Conservation (phyloP, 106 monocot genomes). For the Vanilla planifolia region DNA sequence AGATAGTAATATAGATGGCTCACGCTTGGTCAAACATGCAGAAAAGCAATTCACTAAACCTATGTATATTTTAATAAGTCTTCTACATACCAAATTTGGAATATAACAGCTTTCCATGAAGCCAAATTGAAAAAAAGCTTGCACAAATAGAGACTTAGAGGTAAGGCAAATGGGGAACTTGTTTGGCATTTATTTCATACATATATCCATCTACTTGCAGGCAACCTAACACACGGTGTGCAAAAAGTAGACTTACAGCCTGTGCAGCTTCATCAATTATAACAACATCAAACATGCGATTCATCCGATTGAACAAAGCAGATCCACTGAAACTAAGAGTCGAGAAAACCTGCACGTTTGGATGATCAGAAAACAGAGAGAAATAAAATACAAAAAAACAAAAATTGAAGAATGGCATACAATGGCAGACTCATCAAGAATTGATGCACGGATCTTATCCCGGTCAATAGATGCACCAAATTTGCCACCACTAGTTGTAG, state of each 20-base stretch:
- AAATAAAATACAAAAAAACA: too few species aligned
- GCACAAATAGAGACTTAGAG: too few species aligned
- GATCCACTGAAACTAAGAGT: constrained; percentile 99
- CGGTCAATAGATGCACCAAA: constrained; percentile 49
- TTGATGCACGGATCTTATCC: constrained; percentile 74
- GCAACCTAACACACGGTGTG: not conserved
- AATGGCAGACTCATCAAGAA: constrained; percentile 97
- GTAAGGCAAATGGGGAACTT: too few species aligned
- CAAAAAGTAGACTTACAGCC: constrained; percentile 58
- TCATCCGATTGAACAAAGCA: constrained; percentile 63
- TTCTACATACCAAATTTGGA: too few species aligned
- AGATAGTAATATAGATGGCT: too few species aligned
- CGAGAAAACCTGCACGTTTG: constrained; percentile 76
- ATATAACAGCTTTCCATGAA: too few species aligned
- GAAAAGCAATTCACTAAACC: too few species aligned
- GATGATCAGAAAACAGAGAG: constrained; percentile 6
- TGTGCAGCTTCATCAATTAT: constrained; percentile 99
- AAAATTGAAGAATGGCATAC: constrained; percentile 36
- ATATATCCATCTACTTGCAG: not conserved
- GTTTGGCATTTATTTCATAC: not conserved
- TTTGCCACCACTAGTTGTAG: constrained; percentile 33
- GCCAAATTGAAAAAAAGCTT: too few species aligned
- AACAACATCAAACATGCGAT: constrained; percentile 92
- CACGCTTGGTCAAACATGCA: too few species aligned
- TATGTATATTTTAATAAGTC: too few species aligned